Evolutionary conservation across 495 filamentous ascomycete species (phyloP).

Genomic region (Hypomontagnella monticulosa): DNA sequence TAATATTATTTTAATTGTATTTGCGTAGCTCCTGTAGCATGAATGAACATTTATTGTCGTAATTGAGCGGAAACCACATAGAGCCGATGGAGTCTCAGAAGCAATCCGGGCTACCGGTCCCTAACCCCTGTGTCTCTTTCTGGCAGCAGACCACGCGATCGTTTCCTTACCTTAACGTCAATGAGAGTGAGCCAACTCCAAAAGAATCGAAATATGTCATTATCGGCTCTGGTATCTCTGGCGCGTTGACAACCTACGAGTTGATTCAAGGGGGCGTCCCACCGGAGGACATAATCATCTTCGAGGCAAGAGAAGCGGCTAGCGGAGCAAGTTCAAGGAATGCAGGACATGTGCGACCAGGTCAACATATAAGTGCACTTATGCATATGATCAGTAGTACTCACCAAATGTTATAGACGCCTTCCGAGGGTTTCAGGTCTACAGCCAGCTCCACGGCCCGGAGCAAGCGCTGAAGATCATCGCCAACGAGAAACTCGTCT

Average conservation of each 20-base stretch:
- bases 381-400: background rate
- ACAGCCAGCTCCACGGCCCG: conserved; percentile 35
- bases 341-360: conserved; percentile 47
- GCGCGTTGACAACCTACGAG: conserved; percentile 43
- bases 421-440: conserved; percentile 46
- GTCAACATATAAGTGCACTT: conserved; percentile 15
- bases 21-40: no score
- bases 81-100: conserved; percentile 1
- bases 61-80: background rate
- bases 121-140: conserved; percentile 37
- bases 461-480: conserved; percentile 46
- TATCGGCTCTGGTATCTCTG: conserved; percentile 46
- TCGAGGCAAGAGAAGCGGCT: conserved; percentile 46
- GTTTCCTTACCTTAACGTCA: conserved; percentile 40
- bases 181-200: conserved; percentile 25
- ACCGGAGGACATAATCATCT: conserved; percentile 39
- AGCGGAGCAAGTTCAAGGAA: conserved; percentile 47
- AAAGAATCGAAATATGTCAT: conserved; percentile 34
- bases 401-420: conserved; percentile 28
- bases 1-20: no score
- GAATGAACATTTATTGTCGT: background rate
- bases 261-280: conserved; percentile 41
- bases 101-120: conserved; percentile 25
- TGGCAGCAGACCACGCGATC: conserved; percentile 43
- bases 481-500: conserved; percentile 44